Percentiles rank a stretch among this genome's conserved stretches.
These are phyloP conservation scores for Raffaelea ambrosiae DNA, from an alignment of 2,329 filamentous ascomycete species.

Conservation along the genomic window DNA sequence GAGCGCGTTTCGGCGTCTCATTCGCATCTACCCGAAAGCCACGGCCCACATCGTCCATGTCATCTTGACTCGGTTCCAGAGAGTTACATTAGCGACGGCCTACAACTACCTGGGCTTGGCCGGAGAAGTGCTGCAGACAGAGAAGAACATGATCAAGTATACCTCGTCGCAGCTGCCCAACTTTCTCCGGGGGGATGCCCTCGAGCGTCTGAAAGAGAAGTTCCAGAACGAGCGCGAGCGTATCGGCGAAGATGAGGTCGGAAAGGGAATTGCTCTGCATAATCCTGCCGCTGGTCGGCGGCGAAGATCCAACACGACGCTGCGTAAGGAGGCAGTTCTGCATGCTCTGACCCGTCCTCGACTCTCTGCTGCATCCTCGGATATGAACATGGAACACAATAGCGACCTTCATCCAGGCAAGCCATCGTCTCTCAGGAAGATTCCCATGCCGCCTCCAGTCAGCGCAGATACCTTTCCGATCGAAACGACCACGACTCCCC, in stretches of 20 bases:
- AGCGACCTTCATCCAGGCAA: too few relatives aligned
- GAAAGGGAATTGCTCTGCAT: conserved; percentile 91
- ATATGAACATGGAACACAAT: conserved; percentile 20
- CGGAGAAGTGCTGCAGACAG: conserved; percentile 83
- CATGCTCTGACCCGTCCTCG: conserved; percentile 50
- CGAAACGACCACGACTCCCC: conserved; percentile 32
- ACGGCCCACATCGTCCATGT: conserved; percentile 97
- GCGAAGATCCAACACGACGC: conserved; percentile 61
- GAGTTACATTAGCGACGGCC: conserved; percentile 89
- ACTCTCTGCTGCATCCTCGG: conserved; percentile 31
- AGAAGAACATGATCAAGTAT: conserved; percentile 88
- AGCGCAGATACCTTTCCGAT: conserved; percentile 19
- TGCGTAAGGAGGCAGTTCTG: conserved; percentile 72
- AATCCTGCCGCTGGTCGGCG: conserved; percentile 61
- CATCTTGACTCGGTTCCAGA: conserved; percentile 85
- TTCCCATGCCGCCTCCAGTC: conserved; percentile 17
- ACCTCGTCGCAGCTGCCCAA: conserved; percentile 89
- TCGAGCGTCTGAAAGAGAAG: conserved; percentile 85
- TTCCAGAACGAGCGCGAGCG: conserved; percentile 80
- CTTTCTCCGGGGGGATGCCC: conserved; percentile 71
- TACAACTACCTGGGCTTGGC: conserved; percentile 91
- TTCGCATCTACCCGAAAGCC: conserved; percentile 89
- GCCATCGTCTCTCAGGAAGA: conserved; percentile 2
- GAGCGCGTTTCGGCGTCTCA: conserved; percentile 86
- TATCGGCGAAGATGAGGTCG: conserved; percentile 68